Conservation (phyloP, 805 yeast genomes). For the Kluyveromyces dobzhanskii region DNA sequence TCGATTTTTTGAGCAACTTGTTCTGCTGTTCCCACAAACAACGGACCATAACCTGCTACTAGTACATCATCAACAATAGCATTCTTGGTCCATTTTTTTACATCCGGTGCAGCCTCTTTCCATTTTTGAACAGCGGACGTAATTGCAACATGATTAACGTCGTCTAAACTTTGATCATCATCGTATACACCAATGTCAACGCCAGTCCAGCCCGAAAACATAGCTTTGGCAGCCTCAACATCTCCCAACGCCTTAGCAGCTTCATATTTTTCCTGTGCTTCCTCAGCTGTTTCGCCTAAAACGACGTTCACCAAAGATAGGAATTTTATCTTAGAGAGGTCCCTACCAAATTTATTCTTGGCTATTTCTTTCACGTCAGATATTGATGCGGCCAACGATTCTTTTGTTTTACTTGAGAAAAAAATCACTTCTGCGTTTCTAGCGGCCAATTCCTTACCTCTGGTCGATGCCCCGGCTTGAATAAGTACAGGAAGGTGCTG, state of each 20-base stretch:
- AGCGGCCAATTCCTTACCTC: constrained; percentile 33
- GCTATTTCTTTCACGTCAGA: constrained; percentile 28
- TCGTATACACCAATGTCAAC: constrained; percentile 32
- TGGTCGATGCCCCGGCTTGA: constrained; percentile 34
- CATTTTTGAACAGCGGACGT: constrained; percentile 29
- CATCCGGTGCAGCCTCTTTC: constrained; percentile 27
- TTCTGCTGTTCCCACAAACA: constrained; percentile 30
- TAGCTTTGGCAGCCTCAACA: constrained; percentile 35
- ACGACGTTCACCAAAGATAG: constrained; percentile 29
- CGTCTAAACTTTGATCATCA: constrained; percentile 27
- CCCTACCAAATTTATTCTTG: constrained; percentile 25
- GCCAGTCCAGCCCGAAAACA: constrained; percentile 36
- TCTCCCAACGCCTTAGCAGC: constrained; percentile 25
- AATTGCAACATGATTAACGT: constrained; percentile 30
- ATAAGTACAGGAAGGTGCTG: constrained; percentile 34
- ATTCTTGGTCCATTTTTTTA: constrained; percentile 9
- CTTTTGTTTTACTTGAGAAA: constrained; percentile 28
- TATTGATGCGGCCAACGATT: constrained; percentile 21
- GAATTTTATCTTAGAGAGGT: constrained; percentile 30
- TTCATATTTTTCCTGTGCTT: constrained; percentile 28
- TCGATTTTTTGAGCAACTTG: constrained; percentile 35
- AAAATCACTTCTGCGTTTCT: constrained; percentile 34
- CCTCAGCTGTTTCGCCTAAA: constrained; percentile 34
- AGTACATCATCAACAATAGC: constrained; percentile 18
- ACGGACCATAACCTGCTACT: constrained; percentile 24